Evolutionary conservation across 1,284 basidiomycete species (phyloP), one percentile per base, ranked within the genome.

Genomic region (Lentinula novae-zelandiae): DNA sequence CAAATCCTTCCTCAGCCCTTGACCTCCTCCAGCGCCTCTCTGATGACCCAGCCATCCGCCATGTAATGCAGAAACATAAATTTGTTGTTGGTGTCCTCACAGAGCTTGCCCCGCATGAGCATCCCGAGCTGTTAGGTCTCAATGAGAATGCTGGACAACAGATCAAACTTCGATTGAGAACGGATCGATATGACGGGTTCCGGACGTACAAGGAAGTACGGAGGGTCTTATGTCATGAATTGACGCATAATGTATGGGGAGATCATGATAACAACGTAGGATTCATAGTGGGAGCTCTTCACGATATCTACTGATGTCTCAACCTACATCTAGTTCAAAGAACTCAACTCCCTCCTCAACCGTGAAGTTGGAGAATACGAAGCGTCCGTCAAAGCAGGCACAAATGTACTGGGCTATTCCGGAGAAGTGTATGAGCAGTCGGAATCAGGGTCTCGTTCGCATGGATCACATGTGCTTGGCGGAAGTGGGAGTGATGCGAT

Each of bases 51-150:
- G 88, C 87, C 0, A 86, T 91, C 54, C 74, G 72, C 17, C 82
- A 89, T 67, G 69, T 92, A 62, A 90, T 92, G 89, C 80, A 79
- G 64, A 76, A 75, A 62, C 87, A 92, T 70, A 71, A 81, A 59
- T 85, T 89, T 65, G 75, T 82, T 1, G 85, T 92, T 3, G 84
- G 84, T 0, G 64, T 87, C 4, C 76, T 91, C 27, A 90, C 87
- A 0, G 89, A 92, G 71, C 81, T 92, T 42, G 87, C 88, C 34
- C 89, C 89, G 0, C 87, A 89, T 63, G 87, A 90, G 68, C 81
- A 88, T 60, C 89, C 90, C 0, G 75, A 83, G 17, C 72, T 92
- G 9, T 78, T 91, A 5, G 90, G 91, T 0, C 76, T 91, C 50
- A 92, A 92, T 69, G 80, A 82, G 53, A 85, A 85, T 61, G 75